Evolutionary conservation across 139 green algal genomes (phyloP), one percentile per base, ranked within the genome.

Genomic region (Chlorella ohadii): DNA sequence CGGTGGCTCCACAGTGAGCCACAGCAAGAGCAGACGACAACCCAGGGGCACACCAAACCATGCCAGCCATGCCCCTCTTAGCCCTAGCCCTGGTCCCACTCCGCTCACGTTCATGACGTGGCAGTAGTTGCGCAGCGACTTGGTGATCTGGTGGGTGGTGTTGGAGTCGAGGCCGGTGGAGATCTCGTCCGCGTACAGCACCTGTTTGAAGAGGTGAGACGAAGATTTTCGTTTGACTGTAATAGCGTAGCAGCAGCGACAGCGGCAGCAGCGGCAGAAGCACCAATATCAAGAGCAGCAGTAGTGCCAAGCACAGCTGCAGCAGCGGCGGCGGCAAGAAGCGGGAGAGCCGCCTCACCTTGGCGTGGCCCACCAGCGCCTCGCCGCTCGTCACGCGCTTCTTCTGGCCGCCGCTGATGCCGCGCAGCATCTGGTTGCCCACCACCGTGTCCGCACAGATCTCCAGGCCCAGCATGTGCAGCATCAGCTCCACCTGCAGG

Each of bases 301-400:
- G 44, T 9, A 51, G 44, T 51, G 44, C n/a, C n/a, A 51, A 51
- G 44, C 44, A 51, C 7, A 6, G 9, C 7, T 51, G 44, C 6
- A 51, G 44, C 44, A 51, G 44, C n/a, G n/a, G n/a, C n/a, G n/a
- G n/a, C n/a, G n/a, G n/a, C n/a, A n/a, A n/a, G n/a, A 6, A 11
- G 44, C 44, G 7, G 11, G 6, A 6, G 7, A 11, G 44, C 44
- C 44, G 12, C 51, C 51, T 59, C 51, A 59, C 51, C 56, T 71
- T 71, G 56, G 76, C 76, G 38, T 82, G 76, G 4, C 76, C 76
- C 76, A 57, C 76, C 13, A 96, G 87, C 90, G 95, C 95, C 87
- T 96, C 94, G 36, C 86, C 88, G 12, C 31, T 81, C 5, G 90
- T 94, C 55, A 94, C 85, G 39, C 91, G 88, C 81, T 93, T 90